Evolutionary conservation across 78 protist genomes (phyloP).

Genomic region (Isochrysis galbana): DNA sequence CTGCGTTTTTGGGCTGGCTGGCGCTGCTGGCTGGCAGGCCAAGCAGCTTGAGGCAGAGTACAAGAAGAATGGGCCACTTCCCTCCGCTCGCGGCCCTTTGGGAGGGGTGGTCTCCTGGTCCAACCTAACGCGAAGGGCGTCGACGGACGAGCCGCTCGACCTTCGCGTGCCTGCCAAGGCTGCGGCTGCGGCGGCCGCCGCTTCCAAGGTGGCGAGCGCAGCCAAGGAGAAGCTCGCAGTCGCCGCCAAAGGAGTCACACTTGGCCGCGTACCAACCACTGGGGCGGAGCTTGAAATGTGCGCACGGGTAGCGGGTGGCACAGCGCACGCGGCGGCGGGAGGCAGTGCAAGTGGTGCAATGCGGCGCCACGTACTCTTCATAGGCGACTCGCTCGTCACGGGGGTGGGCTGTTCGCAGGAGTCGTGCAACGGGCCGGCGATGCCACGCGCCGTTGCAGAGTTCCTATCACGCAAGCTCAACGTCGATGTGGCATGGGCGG

Average conservation of each 20-base stretch:
- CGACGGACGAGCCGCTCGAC: neutral
- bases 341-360: too few relatives aligned
- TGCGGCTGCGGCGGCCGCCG: neutral
- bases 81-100: neutral
- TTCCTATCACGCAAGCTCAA: neutral
- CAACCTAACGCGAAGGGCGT: neutral
- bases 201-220: too few relatives aligned
- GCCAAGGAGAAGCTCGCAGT: too few relatives aligned
- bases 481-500: neutral
- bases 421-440: neutral
- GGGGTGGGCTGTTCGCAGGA: neutral
- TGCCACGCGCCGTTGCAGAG: neutral
- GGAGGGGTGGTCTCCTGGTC: neutral
- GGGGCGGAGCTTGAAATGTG: neutral
- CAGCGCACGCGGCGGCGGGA: neutral
- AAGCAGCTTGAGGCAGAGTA: neutral
- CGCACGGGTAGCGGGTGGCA: neutral
- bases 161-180: neutral
- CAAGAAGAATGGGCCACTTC: neutral
- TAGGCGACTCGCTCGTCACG: conserved; percentile 6
- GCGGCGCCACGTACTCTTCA: neutral
- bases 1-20: too few relatives aligned
- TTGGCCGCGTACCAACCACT: too few relatives aligned
- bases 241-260: too few relatives aligned
- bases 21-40: neutral